phyloP scores from a whole-genome alignment of 805 yeast species.

The Barnettozyma californica region DNA sequence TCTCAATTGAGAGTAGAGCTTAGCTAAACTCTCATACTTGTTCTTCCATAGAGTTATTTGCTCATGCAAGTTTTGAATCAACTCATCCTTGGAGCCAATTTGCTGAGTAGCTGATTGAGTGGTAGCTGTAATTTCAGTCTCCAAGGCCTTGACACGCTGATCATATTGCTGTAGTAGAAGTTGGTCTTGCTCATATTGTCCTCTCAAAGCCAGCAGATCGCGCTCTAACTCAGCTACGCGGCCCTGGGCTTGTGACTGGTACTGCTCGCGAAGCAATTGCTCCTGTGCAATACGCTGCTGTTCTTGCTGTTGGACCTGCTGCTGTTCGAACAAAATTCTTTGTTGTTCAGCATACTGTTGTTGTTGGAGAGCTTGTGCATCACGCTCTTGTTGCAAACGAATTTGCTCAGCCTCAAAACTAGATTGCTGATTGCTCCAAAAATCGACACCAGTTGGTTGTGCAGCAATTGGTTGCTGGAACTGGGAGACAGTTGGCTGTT shows the following conservation, averaged over 20 bases:
- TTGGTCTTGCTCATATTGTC: constrained; percentile 85
- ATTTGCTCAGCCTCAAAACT: constrained; percentile 55
- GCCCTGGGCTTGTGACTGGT: constrained; percentile 70
- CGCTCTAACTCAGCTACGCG: constrained; percentile 77
- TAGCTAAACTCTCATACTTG: constrained; percentile 86
- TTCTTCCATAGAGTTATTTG: constrained; percentile 75
- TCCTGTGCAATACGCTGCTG: constrained; percentile 69
- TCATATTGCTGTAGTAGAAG: constrained; percentile 82
- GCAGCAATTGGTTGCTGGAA: constrained; percentile 36
- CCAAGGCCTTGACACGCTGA: constrained; percentile 74
- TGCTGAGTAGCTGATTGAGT: constrained; percentile 67
- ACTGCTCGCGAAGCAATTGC: constrained; percentile 59
- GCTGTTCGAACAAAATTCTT: constrained; percentile 64
- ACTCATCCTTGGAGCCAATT: constrained; percentile 70
- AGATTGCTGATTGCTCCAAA: constrained; percentile 43
- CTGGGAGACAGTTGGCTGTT: constrained; percentile 37
- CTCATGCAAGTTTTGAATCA: constrained; percentile 60
- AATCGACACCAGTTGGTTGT: constrained; percentile 53
- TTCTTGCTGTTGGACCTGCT: constrained; percentile 63
- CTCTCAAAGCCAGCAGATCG: constrained; percentile 66
- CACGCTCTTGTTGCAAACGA: constrained; percentile 54
- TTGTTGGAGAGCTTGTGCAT: constrained; percentile 59
- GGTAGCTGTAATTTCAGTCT: constrained; percentile 58
- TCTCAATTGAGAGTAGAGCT: constrained; percentile 82
- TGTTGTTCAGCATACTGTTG: constrained; percentile 65